phyloP scores from a whole-genome alignment of 768 basidiomycete species.

The Russula vinacea region DNA sequence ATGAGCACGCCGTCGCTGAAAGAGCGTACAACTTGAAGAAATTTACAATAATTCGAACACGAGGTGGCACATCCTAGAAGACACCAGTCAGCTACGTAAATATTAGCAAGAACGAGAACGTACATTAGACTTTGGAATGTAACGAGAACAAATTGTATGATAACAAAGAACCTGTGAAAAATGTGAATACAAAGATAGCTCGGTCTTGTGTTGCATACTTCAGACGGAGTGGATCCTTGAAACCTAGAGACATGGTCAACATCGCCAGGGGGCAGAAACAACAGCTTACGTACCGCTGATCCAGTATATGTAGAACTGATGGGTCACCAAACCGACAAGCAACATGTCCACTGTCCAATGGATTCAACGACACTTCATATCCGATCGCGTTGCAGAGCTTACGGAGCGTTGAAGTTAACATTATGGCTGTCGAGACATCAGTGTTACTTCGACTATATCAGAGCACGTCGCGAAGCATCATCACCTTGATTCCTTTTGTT shows the following conservation, averaged over 20 bases:
- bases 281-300: background rate
- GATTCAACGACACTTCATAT: background rate
- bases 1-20: background rate
- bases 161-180: conserved; percentile 4
- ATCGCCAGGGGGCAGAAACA: background rate
- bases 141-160: background rate
- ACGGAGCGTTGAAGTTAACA: background rate
- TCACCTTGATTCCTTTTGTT: background rate
- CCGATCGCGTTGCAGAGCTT: background rate
- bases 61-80: conserved; percentile 1
- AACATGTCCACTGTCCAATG: background rate
- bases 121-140: background rate
- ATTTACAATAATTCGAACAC: background rate
- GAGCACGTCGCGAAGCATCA: background rate
- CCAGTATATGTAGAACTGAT: conserved; percentile 13
- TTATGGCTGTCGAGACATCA: background rate
- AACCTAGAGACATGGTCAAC: background rate
- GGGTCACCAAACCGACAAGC: conserved; percentile 1
- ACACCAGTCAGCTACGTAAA: background rate
- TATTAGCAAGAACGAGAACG: background rate
- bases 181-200: background rate
- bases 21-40: background rate
- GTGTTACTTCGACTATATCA: background rate
- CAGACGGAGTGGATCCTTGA: background rate
- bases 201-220: background rate